These are phyloP conservation scores for Phytophthora sansomeana DNA, from an alignment of 352 stramenopile species.

Conservation along the genomic window DNA sequence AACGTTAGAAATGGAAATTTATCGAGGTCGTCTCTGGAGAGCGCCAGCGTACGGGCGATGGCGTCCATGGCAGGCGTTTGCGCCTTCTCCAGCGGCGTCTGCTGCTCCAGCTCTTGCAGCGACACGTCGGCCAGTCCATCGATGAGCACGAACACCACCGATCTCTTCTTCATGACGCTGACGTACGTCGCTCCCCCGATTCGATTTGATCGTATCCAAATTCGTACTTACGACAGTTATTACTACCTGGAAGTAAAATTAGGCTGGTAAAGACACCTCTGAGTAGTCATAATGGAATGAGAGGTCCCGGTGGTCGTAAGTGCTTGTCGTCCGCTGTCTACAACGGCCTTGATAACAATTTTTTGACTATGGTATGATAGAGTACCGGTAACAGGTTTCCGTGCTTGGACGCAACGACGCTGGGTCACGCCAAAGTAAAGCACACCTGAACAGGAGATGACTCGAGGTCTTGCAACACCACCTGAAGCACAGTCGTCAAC, in stretches of 20 bases:
- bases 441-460: constrained; percentile 15
- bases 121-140: constrained; percentile 85
- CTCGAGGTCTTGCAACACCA: background rate
- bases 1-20: constrained; percentile 1
- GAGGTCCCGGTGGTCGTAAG: too few species aligned
- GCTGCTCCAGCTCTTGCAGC: constrained; percentile 56
- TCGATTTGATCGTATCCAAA: constrained; percentile 6
- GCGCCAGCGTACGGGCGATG: constrained; percentile 66
- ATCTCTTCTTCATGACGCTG: constrained; percentile 49
- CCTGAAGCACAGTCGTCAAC: background rate
- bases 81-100: constrained; percentile 74
- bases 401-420: background rate
- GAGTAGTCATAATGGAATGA: too few species aligned
- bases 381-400: too few species aligned
- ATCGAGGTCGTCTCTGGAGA: background rate
- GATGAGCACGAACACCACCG: constrained; percentile 89
- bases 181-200: constrained; percentile 3
- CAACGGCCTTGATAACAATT: too few species aligned
- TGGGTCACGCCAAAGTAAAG: constrained; percentile 13
- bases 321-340: too few species aligned
- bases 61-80: constrained; percentile 86
- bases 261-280: too few species aligned
- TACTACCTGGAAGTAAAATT: background rate
- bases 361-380: too few species aligned
- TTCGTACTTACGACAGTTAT: constrained; percentile 7